Base-by-base conservation (phyloP, 208 protist species). In the Blechomonas ayalai region DNA sequence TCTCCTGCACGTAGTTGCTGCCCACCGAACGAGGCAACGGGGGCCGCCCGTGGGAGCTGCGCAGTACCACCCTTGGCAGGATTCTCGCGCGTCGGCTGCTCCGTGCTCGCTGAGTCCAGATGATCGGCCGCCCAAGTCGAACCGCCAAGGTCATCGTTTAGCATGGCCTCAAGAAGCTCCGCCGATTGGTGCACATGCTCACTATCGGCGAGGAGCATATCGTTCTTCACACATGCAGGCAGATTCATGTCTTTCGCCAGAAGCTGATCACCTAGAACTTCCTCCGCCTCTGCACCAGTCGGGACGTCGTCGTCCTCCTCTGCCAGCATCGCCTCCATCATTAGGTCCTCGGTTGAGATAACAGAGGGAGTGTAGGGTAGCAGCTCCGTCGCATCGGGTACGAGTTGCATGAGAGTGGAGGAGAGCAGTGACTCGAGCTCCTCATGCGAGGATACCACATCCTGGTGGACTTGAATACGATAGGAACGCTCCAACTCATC, bases 341-440 rank as follows among this genome's bases (percentile, higher is more conserved):
- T 71, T 24, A 91, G 52, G 12, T 84, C 59, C 20, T 82, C 58
- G 8, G 78, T 67, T 3, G 75, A 75, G 49, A 88, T 62, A 4
- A 85, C 56, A 5, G 77, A 47, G 4, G 72, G 59, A 13, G 62
- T 69, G 66, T 84, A 88, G 18, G 82, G 36, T 5, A 78, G 82
- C 37, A 91, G 59, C 47, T 81, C 59, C 16, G 77, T 91, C 8
- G 82, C 69, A 43, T 91, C 82, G 7, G 82, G 82, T 33, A 91
- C 72, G 13, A 91, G 70, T 46, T 87, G 82, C 52, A 85, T 62
- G 34, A 91, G 59, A 29, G 82, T 91, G 0, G 82, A 71, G 18
- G 82, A 86, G 50, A 91, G 64, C 22, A 91, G 60, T 3, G 74
- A 62, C 64, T 85, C 77, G 0, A 91, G 48, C 43, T 91, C 82